Conservation (phyloP, 2,329 filamentous ascomycete species). For the Beauveria caledonica region DNA sequence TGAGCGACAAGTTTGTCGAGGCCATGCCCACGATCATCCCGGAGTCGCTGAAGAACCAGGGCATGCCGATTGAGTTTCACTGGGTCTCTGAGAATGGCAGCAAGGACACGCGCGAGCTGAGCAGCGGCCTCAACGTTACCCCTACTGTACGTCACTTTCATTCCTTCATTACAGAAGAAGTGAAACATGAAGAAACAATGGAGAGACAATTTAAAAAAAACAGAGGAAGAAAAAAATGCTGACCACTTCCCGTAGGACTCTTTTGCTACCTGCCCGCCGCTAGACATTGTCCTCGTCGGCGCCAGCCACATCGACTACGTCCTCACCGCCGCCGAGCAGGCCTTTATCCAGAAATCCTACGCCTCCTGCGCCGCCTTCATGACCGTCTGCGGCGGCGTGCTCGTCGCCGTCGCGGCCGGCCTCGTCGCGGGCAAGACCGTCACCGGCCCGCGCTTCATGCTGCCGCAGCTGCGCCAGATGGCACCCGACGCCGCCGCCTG, state of each 20-base stretch:
- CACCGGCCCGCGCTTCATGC: slow-evolving; percentile 25
- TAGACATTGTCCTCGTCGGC: slow-evolving; percentile 35
- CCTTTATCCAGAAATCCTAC: slow-evolving; percentile 28
- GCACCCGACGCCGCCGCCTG: slow-evolving; percentile 26
- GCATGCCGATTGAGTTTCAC: slow-evolving; percentile 23
- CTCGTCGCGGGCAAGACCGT: slow-evolving; percentile 29
- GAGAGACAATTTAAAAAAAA: too few species aligned
- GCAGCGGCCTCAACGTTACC: slow-evolving; percentile 20
- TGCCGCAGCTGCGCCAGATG: slow-evolving; percentile 19
- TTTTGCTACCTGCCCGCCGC: slow-evolving; percentile 29
- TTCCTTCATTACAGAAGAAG: too few species aligned
- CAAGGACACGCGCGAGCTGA: slow-evolving; percentile 16
- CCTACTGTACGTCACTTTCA: slow-evolving; percentile 20
- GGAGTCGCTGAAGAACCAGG: slow-evolving; percentile 14
- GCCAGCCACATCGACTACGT: slow-evolving; percentile 23
- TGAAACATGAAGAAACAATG: too few species aligned
- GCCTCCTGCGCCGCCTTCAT: slow-evolving; percentile 29
- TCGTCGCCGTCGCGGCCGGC: slow-evolving; percentile 25
- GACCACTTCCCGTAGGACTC: slow-evolving; percentile 22
- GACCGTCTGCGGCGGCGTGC: slow-evolving; percentile 30
- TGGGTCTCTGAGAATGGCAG: slow-evolving; percentile 25
- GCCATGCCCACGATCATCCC: slow-evolving; percentile 15
- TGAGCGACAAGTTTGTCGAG: slow-evolving; percentile 16
- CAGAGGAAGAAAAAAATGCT: neutral
- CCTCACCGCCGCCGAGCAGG: slow-evolving; percentile 25